phyloP scores from a whole-genome alignment of 2,329 filamentous ascomycete genomes.

The Parastagonospora avenae region DNA sequence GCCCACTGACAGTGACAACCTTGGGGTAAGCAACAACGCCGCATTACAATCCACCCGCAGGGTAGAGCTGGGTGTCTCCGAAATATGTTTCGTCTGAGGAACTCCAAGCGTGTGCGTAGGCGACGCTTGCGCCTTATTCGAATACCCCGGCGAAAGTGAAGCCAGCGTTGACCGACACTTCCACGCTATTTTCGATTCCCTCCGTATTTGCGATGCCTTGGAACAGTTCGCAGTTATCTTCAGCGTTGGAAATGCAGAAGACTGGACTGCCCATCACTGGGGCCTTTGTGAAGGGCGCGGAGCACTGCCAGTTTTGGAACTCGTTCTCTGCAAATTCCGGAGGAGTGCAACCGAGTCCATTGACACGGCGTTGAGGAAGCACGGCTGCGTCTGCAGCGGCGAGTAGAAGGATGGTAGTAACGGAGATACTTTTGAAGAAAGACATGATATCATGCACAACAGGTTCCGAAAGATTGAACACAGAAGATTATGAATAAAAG shows the following conservation, averaged over 20 bases:
- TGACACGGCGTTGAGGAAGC: not conserved
- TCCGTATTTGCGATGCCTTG: slow-evolving; percentile 1
- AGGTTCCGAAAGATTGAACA: not conserved
- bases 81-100: slow-evolving; percentile 1
- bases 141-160: not conserved
- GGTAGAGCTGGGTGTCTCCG: slow-evolving; percentile 1
- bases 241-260: slow-evolving; percentile 1
- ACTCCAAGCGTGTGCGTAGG: slow-evolving; percentile 1
- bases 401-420: not conserved
- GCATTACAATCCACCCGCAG: slow-evolving; percentile 1
- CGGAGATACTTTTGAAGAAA: not conserved
- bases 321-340: not conserved
- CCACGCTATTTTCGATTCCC: not conserved
- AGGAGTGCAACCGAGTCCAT: not conserved
- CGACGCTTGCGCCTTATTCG: not conserved
- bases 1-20: slow-evolving; percentile 2
- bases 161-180: not conserved
- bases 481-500: not conserved
- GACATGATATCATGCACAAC: not conserved
- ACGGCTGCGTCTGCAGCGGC: not conserved
- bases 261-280: slow-evolving; percentile 1
- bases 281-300: slow-evolving; percentile 1
- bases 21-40: not conserved
- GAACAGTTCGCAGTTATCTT: slow-evolving; percentile 1
- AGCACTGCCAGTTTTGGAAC: slow-evolving; percentile 1